phyloP scores from a whole-genome alignment of 1,139 yeast genomes.

The Hyphopichia fennica region DNA sequence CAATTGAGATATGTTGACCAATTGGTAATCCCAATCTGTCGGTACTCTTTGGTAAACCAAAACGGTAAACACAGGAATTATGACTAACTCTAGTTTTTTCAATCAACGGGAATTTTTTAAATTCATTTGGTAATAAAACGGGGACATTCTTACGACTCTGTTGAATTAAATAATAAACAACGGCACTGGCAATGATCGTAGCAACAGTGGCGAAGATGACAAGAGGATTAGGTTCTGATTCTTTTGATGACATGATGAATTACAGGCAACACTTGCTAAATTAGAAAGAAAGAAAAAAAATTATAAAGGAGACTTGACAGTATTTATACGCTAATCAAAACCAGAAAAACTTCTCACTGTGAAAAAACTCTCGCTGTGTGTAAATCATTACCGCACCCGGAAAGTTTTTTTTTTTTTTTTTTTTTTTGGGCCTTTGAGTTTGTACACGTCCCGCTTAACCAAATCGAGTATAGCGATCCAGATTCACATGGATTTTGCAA shows the following conservation, averaged over 20 bases:
- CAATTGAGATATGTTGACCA: slow-evolving; percentile 88
- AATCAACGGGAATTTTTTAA: slow-evolving; percentile 79
- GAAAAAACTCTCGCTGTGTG: background rate
- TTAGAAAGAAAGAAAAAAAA: background rate
- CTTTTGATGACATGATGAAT: slow-evolving; percentile 21
- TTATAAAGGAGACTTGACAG: no score
- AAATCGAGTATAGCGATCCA: no score
- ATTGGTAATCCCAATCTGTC: slow-evolving; percentile 88
- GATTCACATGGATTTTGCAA: no score
- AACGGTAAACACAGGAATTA: slow-evolving; percentile 82
- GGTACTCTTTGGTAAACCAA: slow-evolving; percentile 74
- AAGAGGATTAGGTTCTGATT: slow-evolving; percentile 38
- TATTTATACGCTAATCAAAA: no score
- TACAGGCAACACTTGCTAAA: no score
- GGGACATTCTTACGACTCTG: slow-evolving; percentile 44
- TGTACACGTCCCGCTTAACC: no score
- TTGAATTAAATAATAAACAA: slow-evolving; percentile 38
- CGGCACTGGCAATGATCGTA: slow-evolving; percentile 38
- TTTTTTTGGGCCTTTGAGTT: background rate
- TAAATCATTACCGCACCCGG: background rate
- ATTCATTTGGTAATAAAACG: slow-evolving; percentile 64
- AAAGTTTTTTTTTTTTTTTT: background rate
- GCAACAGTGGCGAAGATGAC: slow-evolving; percentile 42
- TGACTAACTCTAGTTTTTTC: slow-evolving; percentile 77
- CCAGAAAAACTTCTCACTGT: background rate